Percentiles rank a stretch among this genome's conserved stretches.
These are phyloP conservation scores for Thozetella sp. DNA, from an alignment of 495 filamentous ascomycete species.

Conservation along the genomic window DNA sequence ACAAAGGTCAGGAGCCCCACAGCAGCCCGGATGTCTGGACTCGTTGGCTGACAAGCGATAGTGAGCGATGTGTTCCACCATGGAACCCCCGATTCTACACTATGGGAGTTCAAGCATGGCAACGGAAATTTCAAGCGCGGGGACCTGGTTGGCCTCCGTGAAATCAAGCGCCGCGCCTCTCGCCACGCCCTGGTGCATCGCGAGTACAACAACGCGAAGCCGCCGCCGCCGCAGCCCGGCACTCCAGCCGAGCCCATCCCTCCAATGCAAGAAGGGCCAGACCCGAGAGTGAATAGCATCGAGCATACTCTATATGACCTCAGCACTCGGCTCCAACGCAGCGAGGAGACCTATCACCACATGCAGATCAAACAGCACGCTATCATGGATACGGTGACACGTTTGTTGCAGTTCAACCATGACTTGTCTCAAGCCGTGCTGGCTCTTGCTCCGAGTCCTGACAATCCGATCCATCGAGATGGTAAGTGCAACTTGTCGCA, in stretches of 20 bases:
- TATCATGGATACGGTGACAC: slow-evolving; percentile 78
- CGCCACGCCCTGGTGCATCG: slow-evolving; percentile 93
- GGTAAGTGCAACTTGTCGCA: slow-evolving; percentile 42
- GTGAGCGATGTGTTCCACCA: slow-evolving; percentile 99
- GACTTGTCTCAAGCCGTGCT: slow-evolving; percentile 76
- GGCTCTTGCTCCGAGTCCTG: slow-evolving; percentile 68
- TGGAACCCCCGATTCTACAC: slow-evolving; percentile 88
- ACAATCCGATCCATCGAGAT: slow-evolving; percentile 63
- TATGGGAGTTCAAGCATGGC: slow-evolving; percentile 99
- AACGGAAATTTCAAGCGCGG: slow-evolving; percentile 97
- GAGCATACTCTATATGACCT: slow-evolving; percentile 87
- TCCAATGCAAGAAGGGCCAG: slow-evolving; percentile 66
- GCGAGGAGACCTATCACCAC: slow-evolving; percentile 80
- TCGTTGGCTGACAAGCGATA: slow-evolving; percentile 34
- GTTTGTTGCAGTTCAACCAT: slow-evolving; percentile 67
- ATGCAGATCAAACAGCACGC: slow-evolving; percentile 80
- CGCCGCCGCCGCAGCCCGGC: slow-evolving; percentile 72
- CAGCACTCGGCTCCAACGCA: slow-evolving; percentile 70
- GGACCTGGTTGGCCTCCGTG: slow-evolving; percentile 85
- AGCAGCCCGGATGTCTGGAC: not conserved
- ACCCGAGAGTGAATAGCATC: slow-evolving; percentile 72
- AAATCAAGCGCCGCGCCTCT: slow-evolving; percentile 97
- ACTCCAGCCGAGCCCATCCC: slow-evolving; percentile 81
- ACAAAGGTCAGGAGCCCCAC: slow-evolving; percentile 75
- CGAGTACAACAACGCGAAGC: slow-evolving; percentile 88